phyloP scores from a whole-genome alignment of 169 alveolate species.

The Cryptosporidium parvum region DNA sequence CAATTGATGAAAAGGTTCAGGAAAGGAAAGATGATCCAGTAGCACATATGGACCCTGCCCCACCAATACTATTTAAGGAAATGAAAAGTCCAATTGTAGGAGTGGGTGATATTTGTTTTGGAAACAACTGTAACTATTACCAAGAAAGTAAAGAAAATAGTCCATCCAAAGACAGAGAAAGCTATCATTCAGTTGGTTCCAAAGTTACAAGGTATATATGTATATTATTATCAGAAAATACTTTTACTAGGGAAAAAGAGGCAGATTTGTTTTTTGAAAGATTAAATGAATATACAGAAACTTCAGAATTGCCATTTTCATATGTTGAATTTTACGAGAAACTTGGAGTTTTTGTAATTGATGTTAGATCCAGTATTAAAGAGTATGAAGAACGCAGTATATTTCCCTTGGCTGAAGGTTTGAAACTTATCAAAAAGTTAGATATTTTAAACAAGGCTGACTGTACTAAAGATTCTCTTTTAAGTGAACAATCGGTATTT shows the following conservation, averaged over 20 bases:
- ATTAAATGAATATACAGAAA: constrained; percentile 28
- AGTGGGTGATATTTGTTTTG: constrained; percentile 40
- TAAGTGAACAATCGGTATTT: constrained; percentile 62
- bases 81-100: constrained; percentile 20
- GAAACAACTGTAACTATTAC: constrained; percentile 17
- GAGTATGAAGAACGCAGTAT: constrained; percentile 23
- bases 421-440: constrained; percentile 16
- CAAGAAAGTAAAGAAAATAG: constrained; percentile 4
- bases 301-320: constrained; percentile 46
- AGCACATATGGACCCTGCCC: not conserved
- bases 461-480: constrained; percentile 57
- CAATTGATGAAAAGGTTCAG: not conserved
- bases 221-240: constrained; percentile 46
- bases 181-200: not conserved
- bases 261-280: constrained; percentile 48
- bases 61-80: constrained; percentile 4
- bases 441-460: constrained; percentile 69
- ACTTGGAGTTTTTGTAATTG: constrained; percentile 48
- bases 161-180: not conserved
- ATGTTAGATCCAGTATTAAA: constrained; percentile 9
- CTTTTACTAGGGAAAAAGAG: constrained; percentile 32
- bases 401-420: constrained; percentile 22
- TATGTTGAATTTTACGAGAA: constrained; percentile 71
- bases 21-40: not conserved
- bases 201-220: constrained; percentile 54